A percentile compares a stretch with the other conserved stretches of the same genome.
phyloP scores from a whole-genome alignment of 352 stramenopile genomes.

The Peronospora tabacina region DNA sequence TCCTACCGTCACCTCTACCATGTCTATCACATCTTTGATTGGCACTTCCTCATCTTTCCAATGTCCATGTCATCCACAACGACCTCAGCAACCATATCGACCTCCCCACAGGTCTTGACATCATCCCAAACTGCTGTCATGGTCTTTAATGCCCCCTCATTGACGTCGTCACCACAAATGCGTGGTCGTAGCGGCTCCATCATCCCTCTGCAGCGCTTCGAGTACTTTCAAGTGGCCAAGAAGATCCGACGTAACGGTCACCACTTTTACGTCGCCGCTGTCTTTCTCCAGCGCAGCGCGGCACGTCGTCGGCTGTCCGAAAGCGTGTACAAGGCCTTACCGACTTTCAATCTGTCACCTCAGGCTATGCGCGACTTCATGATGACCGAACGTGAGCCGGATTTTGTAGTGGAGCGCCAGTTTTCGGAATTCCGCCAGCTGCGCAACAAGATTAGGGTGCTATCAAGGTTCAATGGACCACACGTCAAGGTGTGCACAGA shows the following conservation, averaged over 20 bases:
- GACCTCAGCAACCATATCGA: constrained; percentile 1
- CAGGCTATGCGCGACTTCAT: constrained; percentile 22
- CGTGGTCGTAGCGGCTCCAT: constrained; percentile 15
- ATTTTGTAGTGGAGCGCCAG: constrained; percentile 28
- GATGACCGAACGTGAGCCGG: constrained; percentile 31
- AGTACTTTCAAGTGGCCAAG: constrained; percentile 27
- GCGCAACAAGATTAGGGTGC: constrained; percentile 5
- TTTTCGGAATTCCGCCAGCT: constrained; percentile 29
- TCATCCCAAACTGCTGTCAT: constrained; percentile 17
- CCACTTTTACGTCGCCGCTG: constrained; percentile 23
- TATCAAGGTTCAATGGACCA: constrained; percentile 5
- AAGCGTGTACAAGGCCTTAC: constrained; percentile 17
- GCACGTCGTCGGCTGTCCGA: constrained; percentile 25
- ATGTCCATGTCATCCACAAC: constrained; percentile 6
- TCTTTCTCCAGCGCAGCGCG: constrained; percentile 29
- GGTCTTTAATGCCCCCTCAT: constrained; percentile 7
- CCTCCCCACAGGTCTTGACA: constrained; percentile 13
- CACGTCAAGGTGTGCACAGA: constrained; percentile 17
- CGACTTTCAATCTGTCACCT: constrained; percentile 13
- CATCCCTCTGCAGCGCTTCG: constrained; percentile 24
- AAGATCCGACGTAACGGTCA: constrained; percentile 24
- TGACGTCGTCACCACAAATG: background rate
- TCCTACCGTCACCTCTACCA: too few species aligned
- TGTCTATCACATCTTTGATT: too few species aligned
- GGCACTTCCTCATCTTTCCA: background rate